A percentile compares a stretch with the other conserved stretches of the same genome.
These are phyloP conservation scores for Fusarium sp. DNA, from an alignment of 2,329 filamentous ascomycete species.

Conservation along the genomic window DNA sequence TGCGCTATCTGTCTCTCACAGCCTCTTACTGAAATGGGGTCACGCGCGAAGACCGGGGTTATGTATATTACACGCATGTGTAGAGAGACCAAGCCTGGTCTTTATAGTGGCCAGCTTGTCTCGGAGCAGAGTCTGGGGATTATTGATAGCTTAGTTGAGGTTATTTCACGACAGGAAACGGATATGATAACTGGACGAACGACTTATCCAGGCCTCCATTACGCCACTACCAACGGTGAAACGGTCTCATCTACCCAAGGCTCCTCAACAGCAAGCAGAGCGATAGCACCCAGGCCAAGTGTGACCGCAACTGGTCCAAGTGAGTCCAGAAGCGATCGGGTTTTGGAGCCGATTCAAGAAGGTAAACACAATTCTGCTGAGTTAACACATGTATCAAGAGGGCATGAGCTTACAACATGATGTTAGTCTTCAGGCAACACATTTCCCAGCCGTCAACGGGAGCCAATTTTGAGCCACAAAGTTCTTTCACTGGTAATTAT, in stretches of 20 bases:
- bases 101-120: not conserved
- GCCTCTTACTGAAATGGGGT: not conserved
- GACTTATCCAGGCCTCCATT: not conserved
- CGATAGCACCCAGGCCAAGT: rapidly evolving
- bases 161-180: not conserved
- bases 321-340: no score
- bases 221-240: no score
- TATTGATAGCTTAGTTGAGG: not conserved
- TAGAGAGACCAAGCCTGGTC: rapidly evolving
- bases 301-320: rapidly evolving
- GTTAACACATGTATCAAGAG: no score
- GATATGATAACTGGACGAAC: not conserved
- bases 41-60: rapidly evolving
- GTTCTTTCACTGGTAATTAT: no score
- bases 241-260: no score
- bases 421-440: not conserved
- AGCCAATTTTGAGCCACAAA: no score
- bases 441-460: not conserved
- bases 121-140: not conserved
- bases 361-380: not conserved
- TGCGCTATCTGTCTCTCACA: not conserved
- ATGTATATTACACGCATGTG: not conserved
- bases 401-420: no score
- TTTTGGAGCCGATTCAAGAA: not conserved
- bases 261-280: not conserved